phyloP scores from a whole-genome alignment of 1,284 basidiomycete genomes.

The Irpex sp. region DNA sequence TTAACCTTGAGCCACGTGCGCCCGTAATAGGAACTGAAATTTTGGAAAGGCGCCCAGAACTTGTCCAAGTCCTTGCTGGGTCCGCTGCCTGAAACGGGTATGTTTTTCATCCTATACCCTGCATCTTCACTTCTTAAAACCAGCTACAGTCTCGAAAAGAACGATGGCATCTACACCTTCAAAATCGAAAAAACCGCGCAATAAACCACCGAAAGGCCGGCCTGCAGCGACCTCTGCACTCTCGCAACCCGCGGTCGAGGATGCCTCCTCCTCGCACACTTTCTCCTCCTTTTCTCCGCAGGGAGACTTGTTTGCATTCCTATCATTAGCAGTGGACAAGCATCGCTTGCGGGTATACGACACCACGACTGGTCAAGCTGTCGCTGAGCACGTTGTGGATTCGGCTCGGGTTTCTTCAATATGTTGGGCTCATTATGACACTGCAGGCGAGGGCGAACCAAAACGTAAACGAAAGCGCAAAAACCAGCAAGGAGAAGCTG shows the following conservation, averaged over 20 bases:
- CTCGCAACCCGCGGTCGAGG: constrained; percentile 54
- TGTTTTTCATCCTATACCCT: background rate
- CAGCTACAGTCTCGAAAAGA: background rate
- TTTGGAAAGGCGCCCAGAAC: constrained; percentile 11
- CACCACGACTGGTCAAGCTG: constrained; percentile 48
- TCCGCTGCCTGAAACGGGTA: constrained; percentile 5
- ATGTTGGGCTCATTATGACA: constrained; percentile 45
- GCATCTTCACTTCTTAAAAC: background rate
- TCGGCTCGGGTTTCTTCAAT: constrained; percentile 52
- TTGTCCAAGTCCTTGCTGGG: background rate
- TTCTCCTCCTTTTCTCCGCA: constrained; percentile 63
- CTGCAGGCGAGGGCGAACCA: constrained; percentile 23
- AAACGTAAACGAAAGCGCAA: constrained; percentile 42
- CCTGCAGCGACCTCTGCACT: constrained; percentile 54
- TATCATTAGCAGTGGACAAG: constrained; percentile 71
- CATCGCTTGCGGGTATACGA: constrained; percentile 70
- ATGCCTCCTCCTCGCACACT: constrained; percentile 39
- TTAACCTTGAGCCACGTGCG: background rate
- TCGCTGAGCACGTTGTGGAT: constrained; percentile 58
- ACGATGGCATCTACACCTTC: constrained; percentile 35
- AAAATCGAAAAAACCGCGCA: constrained; percentile 48
- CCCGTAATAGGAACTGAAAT: constrained; percentile 2
- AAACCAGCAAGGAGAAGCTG: constrained; percentile 8
- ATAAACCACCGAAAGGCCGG: constrained; percentile 51
- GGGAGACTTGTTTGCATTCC: constrained; percentile 57